Evolutionary conservation across 2,329 filamentous ascomycete species (phyloP), one percentile per base, ranked within the genome.

Genomic region (Huntiella moniliformis): DNA sequence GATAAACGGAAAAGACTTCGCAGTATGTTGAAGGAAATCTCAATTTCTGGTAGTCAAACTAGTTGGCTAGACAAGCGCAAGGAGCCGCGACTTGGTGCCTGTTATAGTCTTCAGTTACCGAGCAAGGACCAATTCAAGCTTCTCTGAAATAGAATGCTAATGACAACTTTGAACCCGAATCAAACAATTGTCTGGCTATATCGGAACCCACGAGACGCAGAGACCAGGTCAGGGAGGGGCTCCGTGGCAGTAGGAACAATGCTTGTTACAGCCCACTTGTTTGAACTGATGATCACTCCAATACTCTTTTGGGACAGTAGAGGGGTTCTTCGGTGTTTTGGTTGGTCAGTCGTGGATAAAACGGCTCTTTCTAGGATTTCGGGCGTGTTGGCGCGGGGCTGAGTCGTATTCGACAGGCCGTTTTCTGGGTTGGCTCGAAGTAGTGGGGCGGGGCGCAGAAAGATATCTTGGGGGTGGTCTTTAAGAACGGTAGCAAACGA

Each of bases 381-480:
- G 12, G 35, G 35, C 18, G 38, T 45, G 37, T 42, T 47, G 47
- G 48, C 44, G 48, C 44, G 48, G 48, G 48, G 48, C 48, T 50
- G 48, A 46, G 48, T 46, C 33, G 44, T 31, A 48, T 44, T 50
- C 48, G 48, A 44, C 39, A 41, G 48, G 48, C 38, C 46, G 41
- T 50, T 44, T 50, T 41, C 41, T 42, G 40, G 48, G 36, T 13
- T 42, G 44, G 31, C 33, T 44, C 16, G 35, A 44, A 13, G 35
- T 22, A 41, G 22, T 22, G 42, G 42, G 38, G 31, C 22, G 34
- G 18, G 22, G 33, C 18, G 39, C 17, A 28, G 12, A 15, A 28
- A 11, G 16, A 28, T 12, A 41, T 28, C 16, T 31, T 41, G 17
- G 15, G 4, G 4, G 12, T 11, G 6, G 22, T 5, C 22, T 28